These are phyloP conservation scores for Cryoendolithus antarcticus DNA, from an alignment of 2,329 filamentous ascomycete genomes.

Conservation along the genomic window DNA sequence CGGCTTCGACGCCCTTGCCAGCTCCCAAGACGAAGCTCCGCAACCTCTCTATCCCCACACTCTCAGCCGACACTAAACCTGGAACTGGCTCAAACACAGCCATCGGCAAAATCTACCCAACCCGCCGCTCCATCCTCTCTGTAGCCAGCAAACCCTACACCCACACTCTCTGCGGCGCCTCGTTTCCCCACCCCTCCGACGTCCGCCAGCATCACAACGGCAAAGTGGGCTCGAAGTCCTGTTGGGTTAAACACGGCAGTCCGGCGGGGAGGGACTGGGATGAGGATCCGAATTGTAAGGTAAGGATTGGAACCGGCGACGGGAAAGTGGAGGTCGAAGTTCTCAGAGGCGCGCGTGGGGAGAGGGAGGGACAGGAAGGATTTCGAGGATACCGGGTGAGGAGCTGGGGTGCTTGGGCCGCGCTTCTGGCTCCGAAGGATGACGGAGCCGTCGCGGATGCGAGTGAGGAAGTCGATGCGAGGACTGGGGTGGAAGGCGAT, in stretches of 20 bases:
- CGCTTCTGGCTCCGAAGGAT: not conserved
- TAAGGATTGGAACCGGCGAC: slow-evolving; percentile 10
- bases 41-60: not conserved
- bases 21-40: not conserved
- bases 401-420: not conserved
- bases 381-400: not conserved
- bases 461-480: not conserved
- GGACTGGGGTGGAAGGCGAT: not conserved
- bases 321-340: slow-evolving; percentile 12
- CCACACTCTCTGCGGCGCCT: slow-evolving; percentile 12
- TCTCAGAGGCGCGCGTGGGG: slow-evolving; percentile 3
- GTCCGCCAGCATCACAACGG: slow-evolving; percentile 14
- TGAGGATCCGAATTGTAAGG: slow-evolving; percentile 12
- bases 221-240: slow-evolving; percentile 3
- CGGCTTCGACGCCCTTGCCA: no score
- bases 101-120: slow-evolving; percentile 12
- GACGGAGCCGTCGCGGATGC: not conserved
- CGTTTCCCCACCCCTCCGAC: slow-evolving; percentile 14
- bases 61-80: no score
- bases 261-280: slow-evolving; percentile 9
- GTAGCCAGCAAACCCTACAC: slow-evolving; percentile 14
- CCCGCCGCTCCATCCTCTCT: slow-evolving; percentile 12
- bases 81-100: slow-evolving; percentile 4
- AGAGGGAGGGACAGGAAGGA: not conserved
- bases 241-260: slow-evolving; percentile 5